Evolutionary conservation across 1,284 basidiomycete genomes (phyloP).

Genomic region (Cutaneotrichosporon sp.): DNA sequence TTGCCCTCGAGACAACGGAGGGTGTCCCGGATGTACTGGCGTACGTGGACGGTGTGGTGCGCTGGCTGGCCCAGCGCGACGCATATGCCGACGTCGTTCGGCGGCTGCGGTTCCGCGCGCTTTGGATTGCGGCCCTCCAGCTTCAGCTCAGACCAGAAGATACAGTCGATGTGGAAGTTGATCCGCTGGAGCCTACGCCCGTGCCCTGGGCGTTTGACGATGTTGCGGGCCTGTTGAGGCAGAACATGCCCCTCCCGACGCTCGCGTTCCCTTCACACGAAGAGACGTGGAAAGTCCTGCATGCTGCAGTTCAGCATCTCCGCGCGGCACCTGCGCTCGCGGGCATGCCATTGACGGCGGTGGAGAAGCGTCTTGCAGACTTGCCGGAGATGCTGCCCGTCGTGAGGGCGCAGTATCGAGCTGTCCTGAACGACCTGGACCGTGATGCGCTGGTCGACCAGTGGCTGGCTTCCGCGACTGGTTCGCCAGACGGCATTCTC

Average conservation of each 20-base stretch:
- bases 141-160: neutral
- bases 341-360: neutral
- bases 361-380: slow-evolving; percentile 1
- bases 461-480: slow-evolving; percentile 16
- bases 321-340: neutral
- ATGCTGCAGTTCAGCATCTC: slow-evolving; percentile 18
- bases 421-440: neutral
- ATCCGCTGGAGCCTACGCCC: neutral
- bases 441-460: slow-evolving; percentile 15
- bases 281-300: slow-evolving; percentile 56
- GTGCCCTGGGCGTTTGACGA: slow-evolving; percentile 48
- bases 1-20: slow-evolving; percentile 67
- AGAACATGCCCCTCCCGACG: slow-evolving; percentile 66
- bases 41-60: slow-evolving; percentile 59
- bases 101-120: slow-evolving; percentile 6
- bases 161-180: neutral
- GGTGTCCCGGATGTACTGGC: slow-evolving; percentile 59
- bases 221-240: slow-evolving; percentile 64
- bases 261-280: slow-evolving; percentile 55
- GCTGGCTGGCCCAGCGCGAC: slow-evolving; percentile 46
- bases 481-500: slow-evolving; percentile 5
- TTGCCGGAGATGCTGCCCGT: slow-evolving; percentile 16
- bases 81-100: slow-evolving; percentile 6
- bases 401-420: slow-evolving; percentile 22
- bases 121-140: neutral